phyloP scores from a whole-genome alignment of 495 filamentous ascomycete species.

The Lophiotrema nucula region DNA sequence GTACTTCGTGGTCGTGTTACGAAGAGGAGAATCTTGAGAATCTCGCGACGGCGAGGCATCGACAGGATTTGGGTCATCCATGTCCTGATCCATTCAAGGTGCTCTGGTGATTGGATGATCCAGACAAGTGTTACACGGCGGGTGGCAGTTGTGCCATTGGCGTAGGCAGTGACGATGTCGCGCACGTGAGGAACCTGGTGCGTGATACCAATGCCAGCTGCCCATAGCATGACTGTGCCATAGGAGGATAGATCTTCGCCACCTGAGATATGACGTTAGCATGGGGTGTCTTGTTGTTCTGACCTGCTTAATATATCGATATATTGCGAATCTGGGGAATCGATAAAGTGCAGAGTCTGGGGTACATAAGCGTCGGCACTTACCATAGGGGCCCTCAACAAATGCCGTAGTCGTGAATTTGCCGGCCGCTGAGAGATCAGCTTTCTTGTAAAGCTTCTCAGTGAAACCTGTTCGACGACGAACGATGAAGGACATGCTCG shows the following conservation, averaged over 20 bases:
- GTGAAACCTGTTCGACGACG: constrained; percentile 88
- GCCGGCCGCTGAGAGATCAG: constrained; percentile 44
- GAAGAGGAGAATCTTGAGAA: constrained; percentile 82
- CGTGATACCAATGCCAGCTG: constrained; percentile 90
- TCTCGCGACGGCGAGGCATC: constrained; percentile 72
- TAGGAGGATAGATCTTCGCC: constrained; percentile 83
- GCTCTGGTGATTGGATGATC: constrained; percentile 83
- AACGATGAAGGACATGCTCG: constrained; percentile 73
- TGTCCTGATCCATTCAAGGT: constrained; percentile 87
- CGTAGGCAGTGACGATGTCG: constrained; percentile 71
- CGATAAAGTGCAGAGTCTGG: constrained; percentile 3
- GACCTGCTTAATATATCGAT: constrained; percentile 22
- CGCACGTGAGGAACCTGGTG: constrained; percentile 89
- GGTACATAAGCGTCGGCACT: constrained; percentile 23
- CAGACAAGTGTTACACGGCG: constrained; percentile 81
- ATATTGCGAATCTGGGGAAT: constrained; percentile 2
- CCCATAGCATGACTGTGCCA: constrained; percentile 84
- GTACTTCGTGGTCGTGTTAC: constrained; percentile 76
- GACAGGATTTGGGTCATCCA: constrained; percentile 88
- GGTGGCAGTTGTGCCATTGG: constrained; percentile 71
- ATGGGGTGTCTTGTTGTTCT: constrained; percentile 10
- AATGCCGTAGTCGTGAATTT: constrained; percentile 57
- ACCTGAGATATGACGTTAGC: constrained; percentile 42
- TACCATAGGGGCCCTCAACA: constrained; percentile 84
- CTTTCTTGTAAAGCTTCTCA: constrained; percentile 69